Base-by-base conservation (phyloP, 2,329 filamentous ascomycete species). In the Colletotrichum lini region DNA sequence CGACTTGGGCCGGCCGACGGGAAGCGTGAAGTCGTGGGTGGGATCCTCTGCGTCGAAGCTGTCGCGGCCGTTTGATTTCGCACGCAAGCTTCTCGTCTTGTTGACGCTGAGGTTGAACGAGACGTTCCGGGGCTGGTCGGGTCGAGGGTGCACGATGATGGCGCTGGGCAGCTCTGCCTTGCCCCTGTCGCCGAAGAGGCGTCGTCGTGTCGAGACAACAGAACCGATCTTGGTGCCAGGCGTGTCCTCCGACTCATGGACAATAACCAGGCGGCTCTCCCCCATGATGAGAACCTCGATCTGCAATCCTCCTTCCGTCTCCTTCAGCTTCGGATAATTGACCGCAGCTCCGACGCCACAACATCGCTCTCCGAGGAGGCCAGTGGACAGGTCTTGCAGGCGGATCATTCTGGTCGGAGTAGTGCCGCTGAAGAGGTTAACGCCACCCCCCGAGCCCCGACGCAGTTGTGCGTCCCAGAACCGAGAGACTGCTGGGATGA, bases 401-500 rank as follows among this genome's bases (percentile, higher is more conserved):
- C 87, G 88, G 15, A 88, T 77, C 87, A 90, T 90, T 58, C 86
- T 84, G 1, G 85, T 85, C 0, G 87, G 86, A 66, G 88, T 87
- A 0, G 86, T 81, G 57, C 87, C 87, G 69, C 85, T 87, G 74
- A 90, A 90, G 2, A 90, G 79, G 66, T 89, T 89, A 8, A 86
- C 85, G 2, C 86, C 85, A 15, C 84, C 84, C n/a, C 85, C 84
- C 9, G 80, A 80, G 16, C 84, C 83, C 72, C 84, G 86, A 15
- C 87, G 86, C 13, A 88, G 81, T 73, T 90, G 88, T 1, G 88
- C 85, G 45, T 90, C 88, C 88, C 89, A 90, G 79, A 90, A 91
- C 16, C 85, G 84, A 6, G 85, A 80, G 8, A 91, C 80, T 0
- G 84, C 83, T 0, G 88, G 87, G 58, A 91, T 87, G 35, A 89